Conservation (phyloP, 2,329 filamentous ascomycete species). For the Ophiostoma quercus region DNA sequence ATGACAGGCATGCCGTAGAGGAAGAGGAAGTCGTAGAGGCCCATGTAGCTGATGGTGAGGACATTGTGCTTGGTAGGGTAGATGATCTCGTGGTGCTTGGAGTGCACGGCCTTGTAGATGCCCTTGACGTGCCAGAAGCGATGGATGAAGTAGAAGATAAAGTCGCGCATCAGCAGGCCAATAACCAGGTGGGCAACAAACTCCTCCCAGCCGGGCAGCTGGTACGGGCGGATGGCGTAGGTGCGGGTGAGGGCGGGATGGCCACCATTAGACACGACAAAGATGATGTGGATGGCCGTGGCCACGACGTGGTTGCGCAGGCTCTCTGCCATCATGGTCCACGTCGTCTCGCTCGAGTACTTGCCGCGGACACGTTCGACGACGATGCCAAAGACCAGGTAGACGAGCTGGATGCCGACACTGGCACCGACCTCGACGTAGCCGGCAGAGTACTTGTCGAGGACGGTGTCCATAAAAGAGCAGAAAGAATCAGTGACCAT, state of each 20-base stretch:
- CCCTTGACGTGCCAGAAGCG: slow-evolving; percentile 9
- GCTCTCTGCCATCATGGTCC: slow-evolving; percentile 5
- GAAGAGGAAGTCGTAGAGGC: neutral
- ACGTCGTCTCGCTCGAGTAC: slow-evolving; percentile 10
- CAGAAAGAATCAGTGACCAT: neutral
- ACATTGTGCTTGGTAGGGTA: slow-evolving; percentile 14
- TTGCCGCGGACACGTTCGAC: slow-evolving; percentile 8
- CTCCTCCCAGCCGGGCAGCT: slow-evolving; percentile 10
- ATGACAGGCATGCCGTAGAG: slow-evolving; percentile 13
- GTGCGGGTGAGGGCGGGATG: slow-evolving; percentile 5
- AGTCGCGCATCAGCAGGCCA: slow-evolving; percentile 10
- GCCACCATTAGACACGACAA: neutral
- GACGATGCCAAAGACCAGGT: slow-evolving; percentile 6
- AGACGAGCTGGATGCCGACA: slow-evolving; percentile 15
- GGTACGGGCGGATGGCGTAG: slow-evolving; percentile 11
- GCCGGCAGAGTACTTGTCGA: neutral
- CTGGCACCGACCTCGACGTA: slow-evolving; percentile 15
- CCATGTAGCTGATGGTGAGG: slow-evolving; percentile 18
- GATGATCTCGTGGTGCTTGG: slow-evolving; percentile 15
- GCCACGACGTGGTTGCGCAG: slow-evolving; percentile 13
- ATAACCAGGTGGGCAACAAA: slow-evolving; percentile 3
- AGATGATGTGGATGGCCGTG: slow-evolving; percentile 5
- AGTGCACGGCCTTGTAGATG: slow-evolving; percentile 1
- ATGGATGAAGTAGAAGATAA: slow-evolving; percentile 10
- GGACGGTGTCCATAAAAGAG: neutral